Evolutionary conservation across 768 basidiomycete species (phyloP).

Genomic region (Albatrellus ellisii): DNA sequence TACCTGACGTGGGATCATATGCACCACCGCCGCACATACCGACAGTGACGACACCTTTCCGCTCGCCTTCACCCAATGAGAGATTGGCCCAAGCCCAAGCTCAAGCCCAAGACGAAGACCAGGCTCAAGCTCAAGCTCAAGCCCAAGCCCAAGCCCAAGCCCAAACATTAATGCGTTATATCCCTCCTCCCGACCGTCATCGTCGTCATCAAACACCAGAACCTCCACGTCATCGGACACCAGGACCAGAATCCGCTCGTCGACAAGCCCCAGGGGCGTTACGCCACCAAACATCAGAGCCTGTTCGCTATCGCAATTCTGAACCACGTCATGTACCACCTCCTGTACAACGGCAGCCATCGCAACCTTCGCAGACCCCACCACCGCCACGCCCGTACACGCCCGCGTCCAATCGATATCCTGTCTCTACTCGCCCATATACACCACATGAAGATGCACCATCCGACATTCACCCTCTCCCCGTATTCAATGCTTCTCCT

Average conservation of each 20-base stretch:
- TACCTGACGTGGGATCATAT: slow-evolving; percentile 6
- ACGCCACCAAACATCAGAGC: not conserved
- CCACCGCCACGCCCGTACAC: not conserved
- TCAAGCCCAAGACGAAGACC: too few species aligned
- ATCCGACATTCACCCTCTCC: slow-evolving; percentile 11
- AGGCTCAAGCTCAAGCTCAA: too few species aligned
- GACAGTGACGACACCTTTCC: slow-evolving; percentile 5
- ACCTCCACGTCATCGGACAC: not conserved
- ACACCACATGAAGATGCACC: slow-evolving; percentile 10
- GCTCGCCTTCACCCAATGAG: not conserved
- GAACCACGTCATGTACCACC: not conserved
- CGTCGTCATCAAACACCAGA: not conserved
- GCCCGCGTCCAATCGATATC: slow-evolving; percentile 1
- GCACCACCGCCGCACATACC: slow-evolving; percentile 5
- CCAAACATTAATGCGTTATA: too few species aligned
- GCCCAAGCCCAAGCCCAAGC: too few species aligned
- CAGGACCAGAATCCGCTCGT: too few species aligned
- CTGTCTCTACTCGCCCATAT: slow-evolving; percentile 9
- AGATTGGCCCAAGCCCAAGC: not conserved
- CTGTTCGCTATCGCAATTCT: slow-evolving; percentile 2
- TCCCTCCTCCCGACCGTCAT: slow-evolving; percentile 2
- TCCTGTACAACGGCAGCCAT: not conserved
- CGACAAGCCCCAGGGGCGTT: not conserved
- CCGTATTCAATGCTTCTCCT: slow-evolving; percentile 6
- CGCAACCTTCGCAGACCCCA: slow-evolving; percentile 2